Base-by-base conservation (phyloP, 352 stramenopile genomes). In the Phytophthora sojae region DNA sequence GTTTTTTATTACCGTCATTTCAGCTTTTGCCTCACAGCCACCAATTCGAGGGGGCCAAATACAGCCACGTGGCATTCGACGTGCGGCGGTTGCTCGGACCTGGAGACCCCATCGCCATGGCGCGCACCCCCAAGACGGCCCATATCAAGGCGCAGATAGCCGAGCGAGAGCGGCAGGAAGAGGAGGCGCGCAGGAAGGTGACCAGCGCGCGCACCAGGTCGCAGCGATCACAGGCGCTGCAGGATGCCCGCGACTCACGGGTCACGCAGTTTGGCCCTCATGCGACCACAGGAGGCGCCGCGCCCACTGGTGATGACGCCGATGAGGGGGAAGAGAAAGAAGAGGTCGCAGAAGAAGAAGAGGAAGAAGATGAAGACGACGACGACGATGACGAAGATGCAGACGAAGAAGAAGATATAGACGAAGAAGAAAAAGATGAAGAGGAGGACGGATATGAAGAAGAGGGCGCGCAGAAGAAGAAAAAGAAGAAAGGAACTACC, bases 1-100 rank as follows among this genome's bases (percentile, higher is more conserved):
- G 42, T 21, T 49, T 49, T 49, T 49, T 49, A 49, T 49, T 49
- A 49, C 42, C 42, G 42, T 49, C 42, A 49, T 7, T 49, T 49
- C 6, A 19, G 12, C 15, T 49, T 21, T 23, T n/a, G 42, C 42
- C 42, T 50, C 17, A 50, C 42, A 50, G 42, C 42, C 42, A 50
- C 17, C 42, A 50, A 50, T 50, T 50, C 42, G 17, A 11, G 42
- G 42, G 42, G 42, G 42, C 17, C 42, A 49, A 49, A 50, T 8
- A 5, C 14, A 50, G 42, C 42, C 42, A 50, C 17, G 42, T 50
- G 42, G 42, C 42, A 23, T 9, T 23, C 15, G 15, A 49, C 42
- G 42, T 23, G 15, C 42, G 42, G 42, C 15, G 17, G 14, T 23
- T 9, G 17, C 42, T 19, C 14, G 4, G 17, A 6, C 9, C 42